Evolutionary conservation across 192 early-diverging fungal genomes (phyloP).

Genomic region (Glomus cerebriforme): DNA sequence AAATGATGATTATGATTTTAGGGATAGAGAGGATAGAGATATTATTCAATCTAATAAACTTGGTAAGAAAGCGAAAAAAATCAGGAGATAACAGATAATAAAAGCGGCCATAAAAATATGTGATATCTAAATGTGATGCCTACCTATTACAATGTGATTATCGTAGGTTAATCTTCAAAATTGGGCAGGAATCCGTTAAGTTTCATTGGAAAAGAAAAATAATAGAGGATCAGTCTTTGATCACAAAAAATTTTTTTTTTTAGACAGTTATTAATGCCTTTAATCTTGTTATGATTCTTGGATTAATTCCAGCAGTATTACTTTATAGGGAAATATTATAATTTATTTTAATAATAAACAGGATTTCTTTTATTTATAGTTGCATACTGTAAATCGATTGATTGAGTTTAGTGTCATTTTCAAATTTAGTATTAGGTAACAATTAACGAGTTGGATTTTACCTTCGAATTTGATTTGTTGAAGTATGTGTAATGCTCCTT

Average conservation of each 20-base stretch:
- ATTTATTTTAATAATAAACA: neutral
- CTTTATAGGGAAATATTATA: neutral
- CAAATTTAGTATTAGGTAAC: too few species aligned
- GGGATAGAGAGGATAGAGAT: conserved; percentile 27
- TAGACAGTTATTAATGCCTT: too few species aligned
- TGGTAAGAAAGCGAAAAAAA: conserved; percentile 6
- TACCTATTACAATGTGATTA: neutral
- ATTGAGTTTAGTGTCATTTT: neutral
- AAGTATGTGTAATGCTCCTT: neutral
- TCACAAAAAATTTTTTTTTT: neutral
- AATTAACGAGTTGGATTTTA: too few species aligned
- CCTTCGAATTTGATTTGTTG: neutral
- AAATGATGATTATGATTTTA: conserved; percentile 32
- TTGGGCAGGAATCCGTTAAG: neutral
- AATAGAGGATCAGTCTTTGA: neutral
- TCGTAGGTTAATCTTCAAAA: neutral
- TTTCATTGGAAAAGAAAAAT: too few species aligned
- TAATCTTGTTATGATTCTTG: too few species aligned
- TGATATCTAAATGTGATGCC: neutral
- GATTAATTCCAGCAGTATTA: neutral
- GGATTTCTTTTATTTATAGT: neutral
- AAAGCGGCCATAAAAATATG: neutral
- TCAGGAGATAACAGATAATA: neutral
- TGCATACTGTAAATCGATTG: neutral
- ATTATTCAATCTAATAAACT: conserved; percentile 5